A percentile compares a stretch with the other conserved stretches of the same genome.
Conservation (phyloP, 495 filamentous ascomycete genomes). For the Trichocladium uniseriatum region DNA sequence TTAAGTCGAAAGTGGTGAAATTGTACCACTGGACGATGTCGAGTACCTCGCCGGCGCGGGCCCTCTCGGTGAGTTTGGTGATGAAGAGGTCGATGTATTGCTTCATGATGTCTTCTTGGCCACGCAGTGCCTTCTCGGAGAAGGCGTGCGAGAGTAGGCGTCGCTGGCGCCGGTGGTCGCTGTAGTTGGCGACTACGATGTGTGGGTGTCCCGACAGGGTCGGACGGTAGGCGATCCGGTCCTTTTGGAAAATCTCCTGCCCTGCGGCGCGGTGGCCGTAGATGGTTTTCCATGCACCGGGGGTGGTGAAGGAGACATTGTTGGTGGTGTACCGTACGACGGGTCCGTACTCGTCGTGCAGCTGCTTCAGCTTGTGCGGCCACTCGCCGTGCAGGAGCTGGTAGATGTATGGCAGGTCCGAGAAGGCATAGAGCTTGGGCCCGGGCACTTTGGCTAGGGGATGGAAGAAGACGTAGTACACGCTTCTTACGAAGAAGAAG, state of each 20-base stretch:
- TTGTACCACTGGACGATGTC: conserved; percentile 43
- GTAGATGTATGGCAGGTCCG: background rate
- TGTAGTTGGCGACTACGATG: conserved; percentile 21
- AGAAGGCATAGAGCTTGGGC: background rate
- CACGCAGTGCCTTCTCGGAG: conserved; percentile 33
- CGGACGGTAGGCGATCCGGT: conserved; percentile 20
- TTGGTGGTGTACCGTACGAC: conserved; percentile 46
- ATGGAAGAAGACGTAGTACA: conserved; percentile 3
- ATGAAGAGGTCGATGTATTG: conserved; percentile 27
- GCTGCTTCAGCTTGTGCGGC: conserved; percentile 6
- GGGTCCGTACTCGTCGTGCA: conserved; percentile 44
- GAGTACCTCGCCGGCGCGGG: conserved; percentile 4
- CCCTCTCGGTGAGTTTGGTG: conserved; percentile 13
- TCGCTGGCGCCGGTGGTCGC: conserved; percentile 33
- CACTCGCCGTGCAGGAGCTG: background rate
- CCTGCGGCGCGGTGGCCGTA: conserved; percentile 35
- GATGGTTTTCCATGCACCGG: conserved; percentile 49
- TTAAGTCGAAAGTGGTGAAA: conserved; percentile 49
- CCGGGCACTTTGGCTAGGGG: background rate
- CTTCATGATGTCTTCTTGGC: conserved; percentile 32
- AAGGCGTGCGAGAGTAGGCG: conserved; percentile 41
- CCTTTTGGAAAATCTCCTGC: conserved; percentile 25
- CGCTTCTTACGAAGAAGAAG: background rate
- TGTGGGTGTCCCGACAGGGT: background rate
- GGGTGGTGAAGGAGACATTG: conserved; percentile 45